These are phyloP conservation scores for Fusarium sp. DNA, from an alignment of 2,329 filamentous ascomycete species.

Conservation along the genomic window DNA sequence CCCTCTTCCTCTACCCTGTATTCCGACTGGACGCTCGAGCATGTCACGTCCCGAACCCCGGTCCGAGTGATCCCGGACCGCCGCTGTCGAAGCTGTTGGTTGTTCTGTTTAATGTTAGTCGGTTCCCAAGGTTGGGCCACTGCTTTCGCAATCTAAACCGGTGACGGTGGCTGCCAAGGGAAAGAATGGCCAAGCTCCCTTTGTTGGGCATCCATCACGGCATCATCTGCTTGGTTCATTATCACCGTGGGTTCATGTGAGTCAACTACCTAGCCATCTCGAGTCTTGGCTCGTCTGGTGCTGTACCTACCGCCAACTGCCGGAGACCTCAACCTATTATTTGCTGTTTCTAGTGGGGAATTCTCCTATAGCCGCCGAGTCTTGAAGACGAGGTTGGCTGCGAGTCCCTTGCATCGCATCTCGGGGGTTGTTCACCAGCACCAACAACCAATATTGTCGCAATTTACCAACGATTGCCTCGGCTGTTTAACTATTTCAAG, in stretches of 20 bases:
- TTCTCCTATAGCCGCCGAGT: not conserved
- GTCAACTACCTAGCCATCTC: not conserved
- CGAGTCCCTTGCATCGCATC: constrained; percentile 14
- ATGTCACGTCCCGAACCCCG: constrained; percentile 13
- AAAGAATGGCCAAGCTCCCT: not conserved
- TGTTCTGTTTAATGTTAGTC: constrained; percentile 4
- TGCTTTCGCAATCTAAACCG: not conserved
- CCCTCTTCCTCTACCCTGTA: not conserved
- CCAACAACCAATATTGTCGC: not conserved
- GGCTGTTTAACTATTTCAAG: constrained; percentile 12
- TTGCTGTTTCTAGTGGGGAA: not conserved
- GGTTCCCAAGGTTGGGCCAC: constrained; percentile 8
- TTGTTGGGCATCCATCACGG: constrained; percentile 8
- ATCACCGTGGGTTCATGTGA: not conserved
- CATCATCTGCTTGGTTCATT: not conserved
- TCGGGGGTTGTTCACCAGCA: not conserved
- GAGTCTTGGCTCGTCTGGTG: not conserved
- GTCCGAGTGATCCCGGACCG: constrained; percentile 29
- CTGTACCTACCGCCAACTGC: not conserved
- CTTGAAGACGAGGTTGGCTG: constrained; percentile 1
- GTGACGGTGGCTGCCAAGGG: not conserved
- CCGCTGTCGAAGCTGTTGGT: constrained; percentile 16
- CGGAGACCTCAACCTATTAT: not conserved
- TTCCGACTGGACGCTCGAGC: constrained; percentile 21
- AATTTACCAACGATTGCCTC: not conserved